phyloP scores from a whole-genome alignment of 2,329 filamentous ascomycete species.

The Trichoderma sp. region DNA sequence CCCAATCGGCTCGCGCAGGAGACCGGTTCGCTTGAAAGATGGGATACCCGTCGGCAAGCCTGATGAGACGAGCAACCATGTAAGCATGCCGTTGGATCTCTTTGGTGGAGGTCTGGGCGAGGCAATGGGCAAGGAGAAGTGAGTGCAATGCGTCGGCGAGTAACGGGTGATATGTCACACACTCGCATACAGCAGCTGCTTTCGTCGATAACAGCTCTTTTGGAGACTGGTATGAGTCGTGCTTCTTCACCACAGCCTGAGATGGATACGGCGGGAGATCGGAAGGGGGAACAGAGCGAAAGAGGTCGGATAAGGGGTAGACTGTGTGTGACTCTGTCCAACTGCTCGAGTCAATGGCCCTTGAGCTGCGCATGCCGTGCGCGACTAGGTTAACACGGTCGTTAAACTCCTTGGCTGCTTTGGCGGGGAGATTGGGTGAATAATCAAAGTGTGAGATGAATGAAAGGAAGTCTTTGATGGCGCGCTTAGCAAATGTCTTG shows the following conservation, averaged over 20 bases:
- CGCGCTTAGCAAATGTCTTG: constrained; percentile 72
- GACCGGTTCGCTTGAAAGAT: constrained; percentile 74
- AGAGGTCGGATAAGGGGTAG: constrained; percentile 62
- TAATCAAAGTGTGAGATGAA: constrained; percentile 78
- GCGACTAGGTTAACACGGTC: constrained; percentile 59
- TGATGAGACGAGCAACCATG: constrained; percentile 75
- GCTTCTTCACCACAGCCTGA: constrained; percentile 38
- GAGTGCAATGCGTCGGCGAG: constrained; percentile 78
- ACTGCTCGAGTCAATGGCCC: constrained; percentile 36
- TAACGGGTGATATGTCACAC: constrained; percentile 73
- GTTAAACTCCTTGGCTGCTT: constrained; percentile 58
- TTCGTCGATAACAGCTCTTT: constrained; percentile 11
- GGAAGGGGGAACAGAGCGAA: constrained; percentile 65
- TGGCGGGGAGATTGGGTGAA: constrained; percentile 66
- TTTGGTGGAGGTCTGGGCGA: constrained; percentile 75
- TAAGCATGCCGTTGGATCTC: constrained; percentile 78
- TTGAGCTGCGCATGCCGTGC: constrained; percentile 47
- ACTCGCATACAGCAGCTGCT: constrained; percentile 34
- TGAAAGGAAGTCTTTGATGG: constrained; percentile 70
- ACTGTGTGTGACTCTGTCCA: constrained; percentile 39
- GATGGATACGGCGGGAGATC: constrained; percentile 69
- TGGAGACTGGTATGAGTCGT: constrained; percentile 15
- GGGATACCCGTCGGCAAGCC: constrained; percentile 77
- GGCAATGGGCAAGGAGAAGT: constrained; percentile 74
- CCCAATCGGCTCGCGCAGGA: constrained; percentile 76